Evolutionary conservation across 371 early-diverging fungal genomes (phyloP).

Genomic region (Mortierella sp.): DNA sequence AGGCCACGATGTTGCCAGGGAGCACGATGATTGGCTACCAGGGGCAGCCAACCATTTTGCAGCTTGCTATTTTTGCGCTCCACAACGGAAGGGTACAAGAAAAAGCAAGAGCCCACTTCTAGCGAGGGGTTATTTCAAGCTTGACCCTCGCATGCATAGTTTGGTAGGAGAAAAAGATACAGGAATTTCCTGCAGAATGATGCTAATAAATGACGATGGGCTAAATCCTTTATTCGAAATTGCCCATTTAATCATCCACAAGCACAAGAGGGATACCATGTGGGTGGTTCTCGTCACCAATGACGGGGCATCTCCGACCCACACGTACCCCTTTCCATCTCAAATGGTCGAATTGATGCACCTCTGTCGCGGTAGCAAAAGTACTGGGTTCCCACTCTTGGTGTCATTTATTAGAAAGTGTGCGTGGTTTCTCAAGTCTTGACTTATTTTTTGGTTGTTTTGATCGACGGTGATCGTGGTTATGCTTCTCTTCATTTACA

Average conservation of each 20-base stretch:
- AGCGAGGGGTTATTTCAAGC: not conserved
- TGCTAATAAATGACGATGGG: not conserved
- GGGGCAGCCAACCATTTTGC: not conserved
- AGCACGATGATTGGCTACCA: not conserved
- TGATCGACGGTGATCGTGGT: not conserved
- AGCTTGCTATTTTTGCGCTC: constrained; percentile 7
- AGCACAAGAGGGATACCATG: not conserved
- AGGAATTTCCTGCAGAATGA: not conserved
- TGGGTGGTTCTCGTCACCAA: not conserved
- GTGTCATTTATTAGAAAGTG: not conserved
- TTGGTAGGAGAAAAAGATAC: not conserved
- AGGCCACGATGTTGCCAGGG: constrained; percentile 1
- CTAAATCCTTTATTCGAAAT: not conserved
- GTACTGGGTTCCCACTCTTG: not conserved
- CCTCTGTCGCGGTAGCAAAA: not conserved
- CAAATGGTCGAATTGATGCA: not conserved
- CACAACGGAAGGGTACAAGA: not conserved
- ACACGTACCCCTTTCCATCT: not conserved
- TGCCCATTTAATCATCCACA: not conserved
- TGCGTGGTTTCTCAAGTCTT: not conserved
- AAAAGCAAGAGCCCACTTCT: constrained; percentile 3
- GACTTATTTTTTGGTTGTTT: not conserved
- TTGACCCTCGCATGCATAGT: not conserved
- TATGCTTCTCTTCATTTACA: not conserved
- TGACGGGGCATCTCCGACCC: not conserved